Percentiles rank a stretch among this genome's conserved stretches.
These are phyloP conservation scores for Ogataea siamensis DNA, from an alignment of 805 yeast genomes.

Conservation along the genomic window DNA sequence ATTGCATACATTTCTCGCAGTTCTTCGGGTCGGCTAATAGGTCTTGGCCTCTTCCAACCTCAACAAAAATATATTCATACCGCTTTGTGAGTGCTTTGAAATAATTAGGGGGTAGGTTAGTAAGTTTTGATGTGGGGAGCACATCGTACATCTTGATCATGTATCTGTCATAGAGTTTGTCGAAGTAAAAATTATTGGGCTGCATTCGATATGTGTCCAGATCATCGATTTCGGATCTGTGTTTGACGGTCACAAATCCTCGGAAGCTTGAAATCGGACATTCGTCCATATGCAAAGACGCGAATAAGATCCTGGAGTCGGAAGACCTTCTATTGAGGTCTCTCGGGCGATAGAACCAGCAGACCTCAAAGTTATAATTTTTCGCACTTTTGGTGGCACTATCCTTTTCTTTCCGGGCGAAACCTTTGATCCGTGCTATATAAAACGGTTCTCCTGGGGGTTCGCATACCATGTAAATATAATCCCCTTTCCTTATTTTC, in stretches of 20 bases:
- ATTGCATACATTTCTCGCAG: constrained; percentile 77
- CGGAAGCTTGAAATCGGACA: constrained; percentile 76
- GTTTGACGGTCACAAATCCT: constrained; percentile 71
- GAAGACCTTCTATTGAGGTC: constrained; percentile 67
- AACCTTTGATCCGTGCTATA: constrained; percentile 80
- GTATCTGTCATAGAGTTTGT: constrained; percentile 80
- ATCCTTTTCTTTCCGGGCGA: constrained; percentile 42
- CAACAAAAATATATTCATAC: constrained; percentile 73
- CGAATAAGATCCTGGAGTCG: constrained; percentile 76
- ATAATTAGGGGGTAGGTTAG: constrained; percentile 58
- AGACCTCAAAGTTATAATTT: constrained; percentile 62
- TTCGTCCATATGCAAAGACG: constrained; percentile 81
- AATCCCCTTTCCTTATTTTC: constrained; percentile 54
- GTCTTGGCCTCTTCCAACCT: constrained; percentile 61
- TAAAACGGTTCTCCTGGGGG: constrained; percentile 95
- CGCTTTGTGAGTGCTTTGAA: constrained; percentile 62
- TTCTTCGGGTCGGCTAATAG: constrained; percentile 61
- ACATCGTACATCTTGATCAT: constrained; percentile 82
- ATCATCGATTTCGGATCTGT: constrained; percentile 61
- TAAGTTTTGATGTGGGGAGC: constrained; percentile 57
- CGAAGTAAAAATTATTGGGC: constrained; percentile 81
- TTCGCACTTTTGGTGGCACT: constrained; percentile 43
- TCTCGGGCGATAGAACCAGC: constrained; percentile 89
- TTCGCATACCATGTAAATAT: constrained; percentile 80
- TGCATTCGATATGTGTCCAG: constrained; percentile 50